Evolutionary conservation across 768 basidiomycete species (phyloP).

Genomic region (Pleurotus tuber-regium): DNA sequence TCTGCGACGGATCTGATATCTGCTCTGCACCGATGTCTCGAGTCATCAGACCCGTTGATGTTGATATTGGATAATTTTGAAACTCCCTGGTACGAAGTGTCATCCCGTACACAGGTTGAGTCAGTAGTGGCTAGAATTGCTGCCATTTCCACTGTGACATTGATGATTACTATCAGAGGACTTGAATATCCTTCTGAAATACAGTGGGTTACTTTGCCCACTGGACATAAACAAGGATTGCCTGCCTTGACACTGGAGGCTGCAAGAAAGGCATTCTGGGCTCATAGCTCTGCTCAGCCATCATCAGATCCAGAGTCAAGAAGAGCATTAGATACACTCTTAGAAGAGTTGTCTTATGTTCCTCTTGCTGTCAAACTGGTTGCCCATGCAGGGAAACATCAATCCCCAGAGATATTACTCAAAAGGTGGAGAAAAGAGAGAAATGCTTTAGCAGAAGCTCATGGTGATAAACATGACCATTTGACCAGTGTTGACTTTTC

Average conservation of each 20-base stretch:
- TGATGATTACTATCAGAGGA: slow-evolving; percentile 33
- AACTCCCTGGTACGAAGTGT: slow-evolving; percentile 31
- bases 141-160: slow-evolving; percentile 22
- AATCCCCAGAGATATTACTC: slow-evolving; percentile 11
- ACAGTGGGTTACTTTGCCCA: slow-evolving; percentile 23
- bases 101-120: slow-evolving; percentile 19
- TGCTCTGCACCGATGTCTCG: slow-evolving; percentile 18
- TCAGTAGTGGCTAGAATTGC: slow-evolving; percentile 23
- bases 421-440: slow-evolving; percentile 7
- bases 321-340: slow-evolving; percentile 19
- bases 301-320: slow-evolving; percentile 18
- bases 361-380: slow-evolving; percentile 33
- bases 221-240: slow-evolving; percentile 14
- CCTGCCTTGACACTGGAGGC: slow-evolving; percentile 17
- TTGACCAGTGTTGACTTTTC: slow-evolving; percentile 7
- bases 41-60: slow-evolving; percentile 22
- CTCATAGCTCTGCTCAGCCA: slow-evolving; percentile 18
- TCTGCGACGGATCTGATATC: slow-evolving; percentile 15
- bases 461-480: slow-evolving; percentile 7
- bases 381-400: slow-evolving; percentile 20
- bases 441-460: slow-evolving; percentile 2
- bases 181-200: slow-evolving; percentile 21
- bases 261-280: slow-evolving; percentile 13
- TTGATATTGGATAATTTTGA: slow-evolving; percentile 40
- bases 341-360: slow-evolving; percentile 24